Conservation (phyloP, 371 early-diverging fungal genomes). For the Blakeslea trispora region DNA sequence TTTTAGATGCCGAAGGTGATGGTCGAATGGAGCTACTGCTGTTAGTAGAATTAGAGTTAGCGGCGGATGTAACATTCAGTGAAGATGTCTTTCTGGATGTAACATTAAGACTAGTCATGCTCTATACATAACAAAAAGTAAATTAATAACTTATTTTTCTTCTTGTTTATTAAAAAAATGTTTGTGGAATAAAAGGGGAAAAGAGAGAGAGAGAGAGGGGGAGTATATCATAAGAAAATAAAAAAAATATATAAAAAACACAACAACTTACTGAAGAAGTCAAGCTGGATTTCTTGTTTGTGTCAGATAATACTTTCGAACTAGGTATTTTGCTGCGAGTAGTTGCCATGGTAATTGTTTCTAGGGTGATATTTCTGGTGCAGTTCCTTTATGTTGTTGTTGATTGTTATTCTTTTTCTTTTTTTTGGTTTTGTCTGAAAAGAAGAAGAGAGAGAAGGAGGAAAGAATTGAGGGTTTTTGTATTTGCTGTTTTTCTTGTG, state of each 20-base stretch:
- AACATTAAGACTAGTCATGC: background rate
- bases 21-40: background rate
- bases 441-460: background rate
- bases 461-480: background rate
- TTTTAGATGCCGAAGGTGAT: background rate
- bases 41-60: background rate
- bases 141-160: no score
- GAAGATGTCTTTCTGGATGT: background rate
- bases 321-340: constrained; percentile 1
- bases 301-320: background rate
- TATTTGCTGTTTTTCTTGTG: background rate
- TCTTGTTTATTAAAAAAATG: no score
- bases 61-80: background rate
- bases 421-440: constrained; percentile 1
- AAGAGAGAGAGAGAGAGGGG: no score
- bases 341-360: background rate
- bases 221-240: background rate
- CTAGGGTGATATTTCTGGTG: background rate
- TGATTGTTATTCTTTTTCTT: background rate
- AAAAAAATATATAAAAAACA: no score
- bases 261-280: background rate
- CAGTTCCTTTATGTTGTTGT: background rate
- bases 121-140: background rate
- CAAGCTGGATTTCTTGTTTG: background rate
- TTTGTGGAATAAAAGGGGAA: no score